A percentile compares a stretch with the other conserved stretches of the same genome.
phyloP scores from a whole-genome alignment of 768 basidiomycete species.

The Mycena polygramma region DNA sequence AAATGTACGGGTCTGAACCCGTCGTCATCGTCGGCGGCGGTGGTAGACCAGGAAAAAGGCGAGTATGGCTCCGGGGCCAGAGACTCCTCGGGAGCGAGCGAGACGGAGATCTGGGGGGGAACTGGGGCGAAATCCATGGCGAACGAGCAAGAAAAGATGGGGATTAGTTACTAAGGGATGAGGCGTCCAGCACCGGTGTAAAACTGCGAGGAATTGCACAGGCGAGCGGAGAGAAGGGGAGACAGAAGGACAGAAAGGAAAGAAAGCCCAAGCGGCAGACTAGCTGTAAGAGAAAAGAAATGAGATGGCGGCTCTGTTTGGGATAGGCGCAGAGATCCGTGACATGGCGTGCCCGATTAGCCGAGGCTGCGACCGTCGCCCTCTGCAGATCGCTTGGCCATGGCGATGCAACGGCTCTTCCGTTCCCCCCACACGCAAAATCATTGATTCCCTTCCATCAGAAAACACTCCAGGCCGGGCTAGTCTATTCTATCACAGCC shows the following conservation, averaged over 20 bases:
- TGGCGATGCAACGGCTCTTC: not conserved
- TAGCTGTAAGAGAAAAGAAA: constrained; percentile 39
- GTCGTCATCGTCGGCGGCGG: constrained; percentile 56
- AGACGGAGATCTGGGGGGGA: constrained; percentile 79
- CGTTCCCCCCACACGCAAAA: not conserved
- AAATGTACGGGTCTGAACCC: constrained; percentile 70
- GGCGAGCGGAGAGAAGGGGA: constrained; percentile 46
- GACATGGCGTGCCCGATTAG: not conserved
- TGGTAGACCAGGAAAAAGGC: constrained; percentile 61
- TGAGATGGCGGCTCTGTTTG: not conserved
- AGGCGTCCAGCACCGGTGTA: constrained; percentile 68
- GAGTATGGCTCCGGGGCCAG: constrained; percentile 68
- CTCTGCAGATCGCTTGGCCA: constrained; percentile 25
- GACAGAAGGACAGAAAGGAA: constrained; percentile 51
- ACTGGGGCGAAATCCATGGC: constrained; percentile 57
- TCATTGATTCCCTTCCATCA: too few relatives aligned
- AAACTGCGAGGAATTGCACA: constrained; percentile 43
- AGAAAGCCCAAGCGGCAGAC: constrained; percentile 41
- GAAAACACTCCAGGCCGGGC: not conserved
- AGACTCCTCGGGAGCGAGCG: constrained; percentile 72
- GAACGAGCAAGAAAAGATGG: constrained; percentile 40
- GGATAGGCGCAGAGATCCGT: not conserved
- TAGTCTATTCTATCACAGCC: not conserved
- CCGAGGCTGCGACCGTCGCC: not conserved
- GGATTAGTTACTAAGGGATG: constrained; percentile 40